phyloP scores from a whole-genome alignment of 2,329 filamentous ascomycete species.

The Calonectria leucothoes region DNA sequence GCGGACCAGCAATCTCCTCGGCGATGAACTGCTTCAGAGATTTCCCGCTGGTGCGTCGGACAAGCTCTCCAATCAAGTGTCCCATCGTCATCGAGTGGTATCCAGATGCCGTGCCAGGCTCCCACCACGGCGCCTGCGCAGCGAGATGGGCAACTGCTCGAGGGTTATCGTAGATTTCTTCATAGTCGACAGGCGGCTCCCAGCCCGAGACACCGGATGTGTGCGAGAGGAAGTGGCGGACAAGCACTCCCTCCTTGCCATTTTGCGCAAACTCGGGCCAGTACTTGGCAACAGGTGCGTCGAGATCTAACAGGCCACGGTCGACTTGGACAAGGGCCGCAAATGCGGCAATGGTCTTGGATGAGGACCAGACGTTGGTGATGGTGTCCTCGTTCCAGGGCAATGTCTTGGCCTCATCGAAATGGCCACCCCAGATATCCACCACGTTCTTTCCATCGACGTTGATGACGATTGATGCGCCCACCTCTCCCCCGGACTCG shows the following conservation, averaged over 20 bases:
- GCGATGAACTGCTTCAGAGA: slow-evolving; percentile 54
- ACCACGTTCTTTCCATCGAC: slow-evolving; percentile 54
- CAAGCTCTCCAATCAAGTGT: slow-evolving; percentile 55
- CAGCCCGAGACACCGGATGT: slow-evolving; percentile 50
- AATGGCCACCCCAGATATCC: slow-evolving; percentile 57
- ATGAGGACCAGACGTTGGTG: slow-evolving; percentile 52
- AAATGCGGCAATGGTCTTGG: slow-evolving; percentile 52
- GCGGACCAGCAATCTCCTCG: slow-evolving; percentile 45
- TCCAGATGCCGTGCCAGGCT: slow-evolving; percentile 54
- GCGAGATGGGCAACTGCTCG: slow-evolving; percentile 49
- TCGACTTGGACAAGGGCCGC: slow-evolving; percentile 53
- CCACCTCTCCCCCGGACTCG: slow-evolving; percentile 53
- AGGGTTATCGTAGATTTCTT: slow-evolving; percentile 49
- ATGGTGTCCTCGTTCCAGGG: slow-evolving; percentile 56
- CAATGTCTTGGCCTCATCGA: slow-evolving; percentile 42
- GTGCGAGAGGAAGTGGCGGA: slow-evolving; percentile 55
- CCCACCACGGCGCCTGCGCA: slow-evolving; percentile 56
- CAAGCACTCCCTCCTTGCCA: slow-evolving; percentile 53
- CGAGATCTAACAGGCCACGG: slow-evolving; percentile 49
- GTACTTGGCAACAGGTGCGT: slow-evolving; percentile 53
- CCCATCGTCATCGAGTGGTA: slow-evolving; percentile 56
- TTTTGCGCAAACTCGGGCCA: slow-evolving; percentile 60
- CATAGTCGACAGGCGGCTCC: slow-evolving; percentile 43
- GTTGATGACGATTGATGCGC: slow-evolving; percentile 56
- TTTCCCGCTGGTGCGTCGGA: slow-evolving; percentile 54